Evolutionary conservation across 2,329 filamentous ascomycete genomes (phyloP), one percentile per base, ranked within the genome.

Genomic region (Diaporthe sp.): DNA sequence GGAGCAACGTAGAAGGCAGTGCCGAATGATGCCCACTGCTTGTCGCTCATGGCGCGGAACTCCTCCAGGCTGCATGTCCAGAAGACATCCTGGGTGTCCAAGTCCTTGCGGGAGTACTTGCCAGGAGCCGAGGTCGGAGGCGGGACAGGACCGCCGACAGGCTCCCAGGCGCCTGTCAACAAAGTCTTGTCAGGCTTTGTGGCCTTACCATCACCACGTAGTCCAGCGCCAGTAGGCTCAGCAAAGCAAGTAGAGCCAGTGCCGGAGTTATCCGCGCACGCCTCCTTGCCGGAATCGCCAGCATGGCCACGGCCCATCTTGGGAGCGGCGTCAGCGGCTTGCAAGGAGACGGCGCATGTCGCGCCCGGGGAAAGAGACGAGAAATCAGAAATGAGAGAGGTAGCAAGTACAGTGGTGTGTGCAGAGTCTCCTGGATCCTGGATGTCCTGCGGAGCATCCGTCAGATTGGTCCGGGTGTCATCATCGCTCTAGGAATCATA

Each of bases 31-130:
- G 37, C 51, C 61, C 62, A 68, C 61, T 76, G 75, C 10, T 28
- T 25, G 5, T 72, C 68, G 4, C 51, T 61, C 68, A 74, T 72
- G 10, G 73, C 68, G 4, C 34, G 68, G 19, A 70, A 76, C 42
- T 76, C 75, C 13, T 58, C 70, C 13, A 75, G 42, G n/a, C 61
- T 61, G 44, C 74, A 65, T 1, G 68, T 73, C 75, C 75, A 76
- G 17, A 49, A 76, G 55, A 28, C n/a, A 7, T 58, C 68, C 9
- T 60, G 31, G 4, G 17, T 37, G 31, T 42, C n/a, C 46, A 72
- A 51, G 19, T 65, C 49, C 22, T 67, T 37, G 22, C 39, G 55
- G 7, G 75, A 74, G 46, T 76, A 76, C 37, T 71, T 55, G 4
- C 34, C 71, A 4, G 62, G 57, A 6, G 22, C 7, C 1, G 42